Evolutionary conservation across 257 asterid species (phyloP).

Genomic region (Solanum lycopersicoides): DNA sequence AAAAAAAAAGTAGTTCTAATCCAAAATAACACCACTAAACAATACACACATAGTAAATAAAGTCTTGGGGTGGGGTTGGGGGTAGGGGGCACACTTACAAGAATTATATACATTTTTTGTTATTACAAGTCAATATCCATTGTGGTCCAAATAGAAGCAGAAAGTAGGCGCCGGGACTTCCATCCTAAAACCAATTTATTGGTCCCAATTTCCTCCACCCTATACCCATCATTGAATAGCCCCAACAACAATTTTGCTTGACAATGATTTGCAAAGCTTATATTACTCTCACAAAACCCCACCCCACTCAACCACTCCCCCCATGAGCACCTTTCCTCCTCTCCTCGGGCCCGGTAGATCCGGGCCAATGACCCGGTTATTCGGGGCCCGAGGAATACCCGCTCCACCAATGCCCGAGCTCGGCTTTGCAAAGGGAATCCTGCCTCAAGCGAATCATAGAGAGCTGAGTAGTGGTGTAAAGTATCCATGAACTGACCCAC

Average conservation of each 20-base stretch:
- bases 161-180: constrained; percentile 68
- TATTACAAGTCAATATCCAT: constrained; percentile 26
- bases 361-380: constrained; percentile 50
- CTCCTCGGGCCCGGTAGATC: constrained; percentile 20
- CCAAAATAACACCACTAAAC: background rate
- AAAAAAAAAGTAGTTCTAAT: background rate
- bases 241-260: constrained; percentile 69
- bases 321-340: constrained; percentile 37
- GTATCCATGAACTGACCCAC: constrained; percentile 66
- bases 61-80: background rate
- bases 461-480: constrained; percentile 52
- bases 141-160: constrained; percentile 71
- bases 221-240: constrained; percentile 67
- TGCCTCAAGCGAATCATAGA: constrained; percentile 64
- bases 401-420: constrained; percentile 54
- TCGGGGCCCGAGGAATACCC: constrained; percentile 53
- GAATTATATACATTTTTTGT: background rate
- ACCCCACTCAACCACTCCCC: constrained; percentile 39
- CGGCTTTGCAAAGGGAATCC: constrained; percentile 70
- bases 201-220: constrained; percentile 48
- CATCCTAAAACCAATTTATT: constrained; percentile 68
- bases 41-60: background rate
- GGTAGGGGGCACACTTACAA: background rate
- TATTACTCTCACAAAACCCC: constrained; percentile 26
- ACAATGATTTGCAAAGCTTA: constrained; percentile 71